phyloP scores from a whole-genome alignment of 768 basidiomycete species.

The Kwoniella sp. region DNA sequence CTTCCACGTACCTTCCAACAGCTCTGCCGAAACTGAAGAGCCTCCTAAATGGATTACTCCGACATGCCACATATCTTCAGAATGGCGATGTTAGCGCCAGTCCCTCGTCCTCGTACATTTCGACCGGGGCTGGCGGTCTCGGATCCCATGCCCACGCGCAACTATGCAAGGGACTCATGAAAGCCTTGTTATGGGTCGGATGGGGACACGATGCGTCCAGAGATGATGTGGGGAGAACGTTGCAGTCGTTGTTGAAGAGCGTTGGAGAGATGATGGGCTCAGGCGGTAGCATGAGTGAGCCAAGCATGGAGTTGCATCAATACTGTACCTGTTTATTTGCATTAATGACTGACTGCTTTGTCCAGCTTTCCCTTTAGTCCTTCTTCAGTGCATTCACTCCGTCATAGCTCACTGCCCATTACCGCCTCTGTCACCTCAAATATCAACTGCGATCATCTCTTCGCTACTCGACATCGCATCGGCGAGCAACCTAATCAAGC shows the following conservation, averaged over 20 bases:
- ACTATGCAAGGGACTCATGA: conserved; percentile 36
- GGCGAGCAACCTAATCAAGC: conserved; percentile 38
- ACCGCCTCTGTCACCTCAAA: conserved; percentile 10
- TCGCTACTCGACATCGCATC: conserved; percentile 30
- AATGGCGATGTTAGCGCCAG: conserved; percentile 13
- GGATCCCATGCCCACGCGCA: conserved; percentile 29
- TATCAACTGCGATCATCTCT: conserved; percentile 19
- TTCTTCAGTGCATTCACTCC: conserved; percentile 37
- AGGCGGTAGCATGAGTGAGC: conserved; percentile 28
- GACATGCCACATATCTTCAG: conserved; percentile 19
- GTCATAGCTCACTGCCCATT: conserved; percentile 34
- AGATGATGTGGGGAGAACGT: conserved; percentile 21
- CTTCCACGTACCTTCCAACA: conserved; percentile 25
- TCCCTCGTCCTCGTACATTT: conserved; percentile 36
- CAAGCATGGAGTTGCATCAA: background rate
- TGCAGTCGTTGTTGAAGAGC: conserved; percentile 26
- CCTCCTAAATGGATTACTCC: conserved; percentile 33
- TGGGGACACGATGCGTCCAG: conserved; percentile 20
- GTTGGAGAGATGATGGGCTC: conserved; percentile 30
- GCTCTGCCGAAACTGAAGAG: conserved; percentile 30
- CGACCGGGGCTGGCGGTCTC: conserved; percentile 10
- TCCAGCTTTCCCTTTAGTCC: conserved; percentile 42
- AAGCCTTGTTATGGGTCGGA: conserved; percentile 42
- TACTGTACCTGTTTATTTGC: background rate
- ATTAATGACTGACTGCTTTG: background rate